Base-by-base conservation (phyloP, 2,329 filamentous ascomycete genomes). In the Aspergillus aculeatinus region DNA sequence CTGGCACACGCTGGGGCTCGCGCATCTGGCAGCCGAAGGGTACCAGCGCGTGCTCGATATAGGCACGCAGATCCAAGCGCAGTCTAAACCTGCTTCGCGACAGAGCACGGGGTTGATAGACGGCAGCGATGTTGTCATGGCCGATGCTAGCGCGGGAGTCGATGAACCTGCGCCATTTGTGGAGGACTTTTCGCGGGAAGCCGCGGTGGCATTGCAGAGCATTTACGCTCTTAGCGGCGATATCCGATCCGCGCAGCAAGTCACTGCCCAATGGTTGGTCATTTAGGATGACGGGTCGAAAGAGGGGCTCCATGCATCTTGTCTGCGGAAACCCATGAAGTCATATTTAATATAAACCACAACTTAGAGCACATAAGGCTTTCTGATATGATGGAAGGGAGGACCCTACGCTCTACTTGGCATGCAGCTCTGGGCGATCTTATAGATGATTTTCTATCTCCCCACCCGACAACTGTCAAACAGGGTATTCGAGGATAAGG, bases 1-100 rank as follows among this genome's bases (percentile, higher is more conserved):
- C 27, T 95, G 90, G 80, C 90, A 95, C 73, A 82, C 88, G 60
- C 79, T 96, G 11, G 90, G 91, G 0, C 78, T 96, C 60, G 81
- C 84, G 21, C 87, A 91, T 70, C 77, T 96, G 29, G 92, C 92
- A 0, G 78, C 90, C 4, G 82, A 87, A 23, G 89, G 86, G 57
- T 98, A 97, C 72, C 80, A 87, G 64, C 79, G 76, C 39, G 85
- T 84, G 39, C 74, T 89, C 48, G 71, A 76, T 31, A 66, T 87
- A 39, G 80, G 81, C 42, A 75, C 77, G 51, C 68, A 77, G 50
- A 81, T 84, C n/a, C 74, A 74, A 54, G 59, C 74, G 39, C 61
- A 66, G 50, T 68, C 74, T n/a, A 59, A 63, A 54, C 57, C 70
- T 7, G 75, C 77, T 58, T 81, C 80, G 14, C 39, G 16, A 16